A percentile compares a stretch with the other conserved stretches of the same genome.
These are phyloP conservation scores for Iberis amara DNA, from an alignment of 441 rosid species.

Conservation along the genomic window DNA sequence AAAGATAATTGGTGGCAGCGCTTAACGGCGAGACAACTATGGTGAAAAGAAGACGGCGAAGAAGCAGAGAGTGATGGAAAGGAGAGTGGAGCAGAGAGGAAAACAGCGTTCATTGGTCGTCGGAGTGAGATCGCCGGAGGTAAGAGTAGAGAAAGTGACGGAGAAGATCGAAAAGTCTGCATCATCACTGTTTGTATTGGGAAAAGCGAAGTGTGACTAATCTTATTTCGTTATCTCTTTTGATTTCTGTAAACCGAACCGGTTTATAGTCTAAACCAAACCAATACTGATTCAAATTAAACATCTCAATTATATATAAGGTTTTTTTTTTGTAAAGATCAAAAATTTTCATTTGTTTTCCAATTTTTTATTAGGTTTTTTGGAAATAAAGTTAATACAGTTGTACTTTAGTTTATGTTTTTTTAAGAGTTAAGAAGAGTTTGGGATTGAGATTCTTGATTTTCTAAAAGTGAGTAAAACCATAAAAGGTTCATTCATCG, in stretches of 20 bases:
- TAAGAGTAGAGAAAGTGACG: slow-evolving; percentile 1
- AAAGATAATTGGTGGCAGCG: slow-evolving; percentile 26
- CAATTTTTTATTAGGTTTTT: too few species aligned
- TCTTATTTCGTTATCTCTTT: background rate
- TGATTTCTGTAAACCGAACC: slow-evolving; percentile 14
- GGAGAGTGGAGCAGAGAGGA: slow-evolving; percentile 32
- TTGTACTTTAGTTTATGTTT: too few species aligned
- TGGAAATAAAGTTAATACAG: too few species aligned
- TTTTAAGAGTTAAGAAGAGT: too few species aligned
- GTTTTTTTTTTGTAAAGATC: too few species aligned
- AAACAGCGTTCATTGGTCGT: slow-evolving; percentile 47
- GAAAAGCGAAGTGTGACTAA: slow-evolving; percentile 23
- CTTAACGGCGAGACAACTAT: slow-evolving; percentile 29
- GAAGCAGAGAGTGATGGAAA: slow-evolving; percentile 27
- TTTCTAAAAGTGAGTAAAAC: too few species aligned
- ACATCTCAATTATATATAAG: too few species aligned
- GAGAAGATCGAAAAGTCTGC: slow-evolving; percentile 1
- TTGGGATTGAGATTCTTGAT: too few species aligned
- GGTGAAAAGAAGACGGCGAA: slow-evolving; percentile 18
- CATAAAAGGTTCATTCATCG: too few species aligned
- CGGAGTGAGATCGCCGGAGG: slow-evolving; percentile 18
- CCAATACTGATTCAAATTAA: too few species aligned
- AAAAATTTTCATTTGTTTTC: too few species aligned
- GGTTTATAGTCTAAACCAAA: slow-evolving; percentile 12
- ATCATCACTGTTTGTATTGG: slow-evolving; percentile 24